phyloP scores from a whole-genome alignment of 441 rosid species.

The Syzygium syzygioides region DNA sequence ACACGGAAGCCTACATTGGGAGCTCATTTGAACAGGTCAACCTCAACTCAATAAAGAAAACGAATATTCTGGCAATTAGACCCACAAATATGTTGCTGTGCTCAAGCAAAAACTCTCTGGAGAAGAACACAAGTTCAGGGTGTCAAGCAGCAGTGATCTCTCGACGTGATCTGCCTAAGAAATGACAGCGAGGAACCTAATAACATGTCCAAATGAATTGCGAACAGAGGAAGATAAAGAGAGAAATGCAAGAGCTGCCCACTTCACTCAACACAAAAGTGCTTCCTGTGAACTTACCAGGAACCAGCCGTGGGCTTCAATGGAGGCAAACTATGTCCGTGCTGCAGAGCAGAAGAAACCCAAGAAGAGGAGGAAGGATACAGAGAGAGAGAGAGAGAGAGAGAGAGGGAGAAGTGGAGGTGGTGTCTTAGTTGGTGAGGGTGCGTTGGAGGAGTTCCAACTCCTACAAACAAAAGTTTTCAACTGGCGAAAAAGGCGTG shows the following conservation, averaged over 20 bases:
- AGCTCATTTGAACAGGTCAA: not conserved
- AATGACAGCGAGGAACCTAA: not conserved
- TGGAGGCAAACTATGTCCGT: not conserved
- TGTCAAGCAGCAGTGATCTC: not conserved
- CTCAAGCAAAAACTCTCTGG: not conserved
- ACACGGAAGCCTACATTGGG: not conserved
- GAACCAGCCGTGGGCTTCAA: not conserved
- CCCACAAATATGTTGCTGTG: not conserved
- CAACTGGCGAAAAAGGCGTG: not conserved
- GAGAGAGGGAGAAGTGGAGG: not conserved
- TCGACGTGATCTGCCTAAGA: not conserved
- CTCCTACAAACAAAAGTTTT: not conserved
- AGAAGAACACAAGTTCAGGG: not conserved
- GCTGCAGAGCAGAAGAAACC: not conserved
- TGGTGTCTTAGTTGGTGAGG: not conserved
- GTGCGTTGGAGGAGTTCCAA: not conserved
- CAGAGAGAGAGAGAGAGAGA: not conserved
- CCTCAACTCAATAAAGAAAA: not conserved
- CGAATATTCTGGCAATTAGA: not conserved
- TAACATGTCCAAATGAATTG: not conserved
- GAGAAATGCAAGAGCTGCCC: not conserved
- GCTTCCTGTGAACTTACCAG: not conserved
- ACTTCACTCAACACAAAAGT: not conserved
- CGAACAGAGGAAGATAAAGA: not conserved
- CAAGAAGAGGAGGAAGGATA: not conserved